Evolutionary conservation across 345 rosid species (phyloP).

Genomic region (Trapa incisa): DNA sequence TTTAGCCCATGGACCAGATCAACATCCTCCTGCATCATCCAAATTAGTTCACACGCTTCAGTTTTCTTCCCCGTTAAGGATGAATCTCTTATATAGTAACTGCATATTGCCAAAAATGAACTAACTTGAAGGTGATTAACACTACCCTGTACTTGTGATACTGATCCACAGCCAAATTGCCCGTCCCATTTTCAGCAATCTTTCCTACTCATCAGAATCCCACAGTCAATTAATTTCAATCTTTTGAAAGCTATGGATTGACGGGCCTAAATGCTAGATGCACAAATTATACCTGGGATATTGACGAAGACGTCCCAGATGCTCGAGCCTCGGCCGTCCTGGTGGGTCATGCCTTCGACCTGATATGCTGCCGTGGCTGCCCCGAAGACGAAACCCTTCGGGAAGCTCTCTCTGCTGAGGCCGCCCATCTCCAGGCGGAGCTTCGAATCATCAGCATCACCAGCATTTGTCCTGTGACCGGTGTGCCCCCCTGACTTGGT

Average conservation of each 20-base stretch:
- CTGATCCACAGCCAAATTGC: constrained; percentile 11
- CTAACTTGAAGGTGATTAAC: not conserved
- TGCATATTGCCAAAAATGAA: not conserved
- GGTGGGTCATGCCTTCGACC: constrained; percentile 10
- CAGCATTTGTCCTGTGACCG: not conserved
- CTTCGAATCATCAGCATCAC: not conserved
- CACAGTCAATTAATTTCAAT: constrained; percentile 11
- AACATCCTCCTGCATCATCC: constrained; percentile 7
- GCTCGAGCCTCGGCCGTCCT: constrained; percentile 11
- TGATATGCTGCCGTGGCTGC: constrained; percentile 8
- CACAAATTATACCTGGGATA: not conserved
- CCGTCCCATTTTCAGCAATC: constrained; percentile 15
- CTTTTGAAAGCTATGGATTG: no score
- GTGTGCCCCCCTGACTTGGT: not conserved
- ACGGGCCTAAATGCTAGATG: no score
- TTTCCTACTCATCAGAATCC: constrained; percentile 27
- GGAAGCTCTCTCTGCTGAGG: constrained; percentile 20
- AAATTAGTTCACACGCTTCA: not conserved
- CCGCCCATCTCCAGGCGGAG: constrained; percentile 28
- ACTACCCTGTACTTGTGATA: constrained; percentile 7
- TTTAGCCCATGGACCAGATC: constrained; percentile 5
- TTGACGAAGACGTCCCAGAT: not conserved
- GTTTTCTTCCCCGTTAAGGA: not conserved
- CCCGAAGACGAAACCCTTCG: constrained; percentile 7
- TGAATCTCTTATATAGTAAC: not conserved